A percentile compares a stretch with the other conserved stretches of the same genome.
Conservation (phyloP, 345 rosid genomes). For the Corchorus capsularis region DNA sequence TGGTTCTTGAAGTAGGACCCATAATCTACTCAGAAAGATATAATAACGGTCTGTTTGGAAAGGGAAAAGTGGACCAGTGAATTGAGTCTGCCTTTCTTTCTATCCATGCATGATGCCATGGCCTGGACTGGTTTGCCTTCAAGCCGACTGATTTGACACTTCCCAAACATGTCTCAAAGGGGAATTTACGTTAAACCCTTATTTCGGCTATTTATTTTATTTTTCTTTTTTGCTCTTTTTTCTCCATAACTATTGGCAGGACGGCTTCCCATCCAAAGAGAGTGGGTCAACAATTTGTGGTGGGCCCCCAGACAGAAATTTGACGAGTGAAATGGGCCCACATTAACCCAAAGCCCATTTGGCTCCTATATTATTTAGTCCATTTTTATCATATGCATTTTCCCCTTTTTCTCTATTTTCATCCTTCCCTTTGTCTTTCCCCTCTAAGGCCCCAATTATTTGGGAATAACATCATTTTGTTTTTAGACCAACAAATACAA, state of each 20-base stretch:
- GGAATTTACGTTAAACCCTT: neutral
- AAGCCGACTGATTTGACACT: neutral
- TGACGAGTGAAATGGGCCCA: conserved; percentile 13
- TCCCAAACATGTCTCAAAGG: conserved; percentile 3
- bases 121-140: neutral
- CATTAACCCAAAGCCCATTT: neutral
- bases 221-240: neutral
- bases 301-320: conserved; percentile 15
- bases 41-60: neutral
- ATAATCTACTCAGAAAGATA: no score
- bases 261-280: conserved; percentile 17
- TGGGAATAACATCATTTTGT: conserved; percentile 21
- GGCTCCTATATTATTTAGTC: neutral
- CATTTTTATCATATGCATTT: neutral
- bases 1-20: neutral
- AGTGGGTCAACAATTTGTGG: conserved; percentile 21
- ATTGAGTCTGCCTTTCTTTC: conserved; percentile 2
- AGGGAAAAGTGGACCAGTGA: neutral
- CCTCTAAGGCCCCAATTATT: conserved; percentile 11
- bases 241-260: conserved; percentile 21
- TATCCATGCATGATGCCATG: neutral
- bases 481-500: neutral
- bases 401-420: neutral
- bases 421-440: neutral
- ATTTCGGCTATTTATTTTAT: no score